Evolutionary conservation across 768 basidiomycete species (phyloP), one percentile per base, ranked within the genome.

Genomic region (Phallus indusiatus): DNA sequence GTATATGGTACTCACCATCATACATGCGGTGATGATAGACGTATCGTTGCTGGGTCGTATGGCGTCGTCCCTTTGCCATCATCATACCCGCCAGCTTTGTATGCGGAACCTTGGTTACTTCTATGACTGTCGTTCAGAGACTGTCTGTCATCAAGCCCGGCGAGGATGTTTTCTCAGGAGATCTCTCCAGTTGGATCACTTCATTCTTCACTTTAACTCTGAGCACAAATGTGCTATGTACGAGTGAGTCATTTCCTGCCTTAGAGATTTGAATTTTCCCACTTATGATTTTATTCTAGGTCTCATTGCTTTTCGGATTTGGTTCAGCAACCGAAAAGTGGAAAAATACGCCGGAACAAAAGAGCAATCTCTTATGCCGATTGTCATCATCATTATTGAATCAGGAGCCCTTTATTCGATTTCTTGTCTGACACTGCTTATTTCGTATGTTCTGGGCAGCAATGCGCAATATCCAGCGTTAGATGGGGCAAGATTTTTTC

Each of bases 401-500:
- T 18, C 35, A 4, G 54, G 54, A 1, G 54, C 28, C 22, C 28
- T 55, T 8, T 37, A 55, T 20, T 35, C 54, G 17, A 10, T 42
- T 55, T 35, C 54, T n/a, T 46, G 16, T 17, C 5, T 55, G 7
- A 42, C 54, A 36, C n/a, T 55, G 21, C 54, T 55, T 6, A 37
- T 55, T 21, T 37, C 54, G n/a, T 55, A 55, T 18, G 20, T 55
- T 18, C 46, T 42, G 36, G 54, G 54, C 6, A 34, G 35, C 36
- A 55, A 55, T 16, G 54, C 35, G 16, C 54, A 55, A 55, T 55
- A 55, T 24, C 17, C 54, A 7, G 54, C 34, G 42, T 42, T 55
- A 42, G 54, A 55, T 20, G 54, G n/a, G 12, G 21, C 42, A 28
- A 28, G 16, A 55, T 42, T 42, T 42, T 42, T 42, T 52, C 47